Evolutionary conservation across 1,139 yeast genomes (phyloP), one percentile per base, ranked within the genome.

Genomic region (Lodderomyces orthopsilosis): DNA sequence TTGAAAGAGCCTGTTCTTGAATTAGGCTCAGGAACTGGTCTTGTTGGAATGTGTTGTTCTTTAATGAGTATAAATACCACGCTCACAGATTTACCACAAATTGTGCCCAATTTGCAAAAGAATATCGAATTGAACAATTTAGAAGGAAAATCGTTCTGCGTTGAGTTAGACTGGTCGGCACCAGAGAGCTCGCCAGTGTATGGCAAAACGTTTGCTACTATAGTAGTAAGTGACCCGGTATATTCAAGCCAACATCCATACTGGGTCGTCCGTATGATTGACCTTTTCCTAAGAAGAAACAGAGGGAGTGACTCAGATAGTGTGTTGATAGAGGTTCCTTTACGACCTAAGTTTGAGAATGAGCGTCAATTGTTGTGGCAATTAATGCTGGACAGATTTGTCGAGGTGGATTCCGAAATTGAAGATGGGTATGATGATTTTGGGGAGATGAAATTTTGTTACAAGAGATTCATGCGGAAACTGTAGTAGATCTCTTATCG

Each of bases 21-120:
- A 57, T 67, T 93, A 19, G 98, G 98, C 0, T 75, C 98, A 0
- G 98, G 98, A 0, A 93, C 98, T 0, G 98, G 98, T 0, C 66
- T 93, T 18, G 86, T 85, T 1, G 97, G 98, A 0, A 83, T 93
- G 36, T 68, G 81, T 0, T 74, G 85, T 45, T 75, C 77, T 2
- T 45, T 68, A 13, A 59, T 75, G 33, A 87, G 81, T 1, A 73
- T 65, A 51, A 57, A 67, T 0, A 74, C 89, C 0, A 64, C 68
- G 13, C 62, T 89, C 30, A 90, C 98, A 0, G 98, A 93, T 60
- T 65, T 93, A 40, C 80, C 82, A 0, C 94, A 82, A 45, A 91
- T 93, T 41, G 71, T 84, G 0, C 80, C 80, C 0, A 93, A 93
- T 56, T 61, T 93, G 40, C 54, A 59, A 42, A 69, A 64, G 21